Evolutionary conservation across 164 flowering plant species (phyloP), one percentile per base, ranked within the genome.

Genomic region (Kalanchoe fedtschenkoi): DNA sequence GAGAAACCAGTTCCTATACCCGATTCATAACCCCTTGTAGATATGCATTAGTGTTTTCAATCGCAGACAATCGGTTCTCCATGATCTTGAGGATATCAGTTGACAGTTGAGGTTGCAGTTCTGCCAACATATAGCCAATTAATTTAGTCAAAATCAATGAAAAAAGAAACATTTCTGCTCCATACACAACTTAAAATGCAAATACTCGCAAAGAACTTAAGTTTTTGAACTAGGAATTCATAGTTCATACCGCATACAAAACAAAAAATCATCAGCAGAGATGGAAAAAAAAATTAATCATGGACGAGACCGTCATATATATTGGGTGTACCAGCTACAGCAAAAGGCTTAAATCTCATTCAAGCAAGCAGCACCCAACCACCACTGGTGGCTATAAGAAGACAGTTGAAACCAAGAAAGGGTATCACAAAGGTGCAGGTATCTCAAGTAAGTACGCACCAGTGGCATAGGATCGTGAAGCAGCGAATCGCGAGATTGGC

Each of bases 41-140:
- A 72, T 53, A 69, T 70, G 77, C 65, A 71, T 56, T 76, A 65
- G 86, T 64, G 35, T 73, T 76, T 58, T 87, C 91, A 35, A 91
- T 89, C 22, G 80, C 78, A 2, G 81, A 79, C 32, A 87, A 60
- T 67, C 85, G 76, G 28, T 76, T 81, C 32, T 89, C 95, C 96
- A 92, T 89, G 21, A 92, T 83, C 64, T 72, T 83, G 29, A 89
- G 55, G 7, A 89, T 68, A 56, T 83, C 81, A 3, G 68, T 30
- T 0, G 96, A 83, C 21, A 89, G 32, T 24, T 77, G 86, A 53
- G 80, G 68, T 51, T 67, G 67, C 59, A 65, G 3, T 64, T 86
- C 88, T 80, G 78, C 67, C 30, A 67, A 47, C 3, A 47, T 10
- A 6, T 7, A 47, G 24, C 7, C n/a, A n/a, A 47, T 22, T 47